phyloP scores from a whole-genome alignment of 2,329 filamentous ascomycete species.

The Alternaria longipes region DNA sequence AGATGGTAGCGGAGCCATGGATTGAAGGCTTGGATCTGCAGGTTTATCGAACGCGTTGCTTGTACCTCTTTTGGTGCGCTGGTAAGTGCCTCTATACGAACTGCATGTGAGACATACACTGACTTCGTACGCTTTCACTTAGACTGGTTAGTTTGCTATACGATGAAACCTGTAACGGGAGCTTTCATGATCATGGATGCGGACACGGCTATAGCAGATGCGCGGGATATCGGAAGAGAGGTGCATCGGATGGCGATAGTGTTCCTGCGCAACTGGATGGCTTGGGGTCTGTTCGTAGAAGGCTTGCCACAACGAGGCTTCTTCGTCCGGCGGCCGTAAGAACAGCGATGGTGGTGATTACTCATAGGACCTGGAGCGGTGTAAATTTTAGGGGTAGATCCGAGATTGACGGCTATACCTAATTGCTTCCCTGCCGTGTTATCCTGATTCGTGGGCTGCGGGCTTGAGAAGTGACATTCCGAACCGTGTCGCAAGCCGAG shows the following conservation, averaged over 20 bases:
- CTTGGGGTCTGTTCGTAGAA: slow-evolving; percentile 26
- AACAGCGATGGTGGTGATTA: background rate
- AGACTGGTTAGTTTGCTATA: slow-evolving; percentile 20
- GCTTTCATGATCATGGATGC: slow-evolving; percentile 9
- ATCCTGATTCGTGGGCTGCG: background rate
- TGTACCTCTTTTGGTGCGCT: slow-evolving; percentile 27
- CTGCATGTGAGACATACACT: too few species aligned
- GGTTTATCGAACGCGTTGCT: slow-evolving; percentile 15
- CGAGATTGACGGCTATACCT: slow-evolving; percentile 1
- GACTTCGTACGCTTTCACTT: too few species aligned
- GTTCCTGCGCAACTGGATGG: slow-evolving; percentile 26
- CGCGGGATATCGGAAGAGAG: background rate
- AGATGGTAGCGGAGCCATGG: background rate
- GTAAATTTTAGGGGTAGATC: background rate
- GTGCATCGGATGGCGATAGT: background rate
- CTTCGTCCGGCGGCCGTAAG: background rate
- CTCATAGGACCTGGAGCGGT: background rate
- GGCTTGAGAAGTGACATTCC: background rate
- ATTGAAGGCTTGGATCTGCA: slow-evolving; percentile 15
- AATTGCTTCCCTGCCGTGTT: slow-evolving; percentile 1
- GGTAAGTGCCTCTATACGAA: background rate
- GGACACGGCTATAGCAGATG: background rate
- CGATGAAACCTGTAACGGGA: slow-evolving; percentile 6
- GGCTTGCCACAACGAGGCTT: slow-evolving; percentile 16
- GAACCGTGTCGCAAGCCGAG: background rate